phyloP scores from a whole-genome alignment of 2,329 filamentous ascomycete species.

The Colletotrichum cordylinicola region DNA sequence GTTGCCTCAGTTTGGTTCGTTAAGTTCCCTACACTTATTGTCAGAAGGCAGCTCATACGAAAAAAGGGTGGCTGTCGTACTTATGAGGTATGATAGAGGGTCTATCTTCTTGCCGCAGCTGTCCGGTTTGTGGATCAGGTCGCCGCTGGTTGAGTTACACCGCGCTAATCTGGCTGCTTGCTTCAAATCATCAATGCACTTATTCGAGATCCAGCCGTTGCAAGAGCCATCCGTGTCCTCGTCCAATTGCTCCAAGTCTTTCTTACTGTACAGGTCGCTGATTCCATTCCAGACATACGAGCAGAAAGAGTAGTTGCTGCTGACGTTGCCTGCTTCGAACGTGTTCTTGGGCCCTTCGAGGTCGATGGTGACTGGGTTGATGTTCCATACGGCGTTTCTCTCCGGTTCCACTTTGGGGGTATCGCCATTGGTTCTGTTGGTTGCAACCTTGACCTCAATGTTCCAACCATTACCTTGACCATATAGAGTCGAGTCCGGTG shows the following conservation, averaged over 20 bases:
- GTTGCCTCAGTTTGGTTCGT: background rate
- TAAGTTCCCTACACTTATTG: background rate
- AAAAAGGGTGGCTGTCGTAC: background rate
- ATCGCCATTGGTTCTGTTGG: background rate
- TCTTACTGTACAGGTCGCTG: background rate
- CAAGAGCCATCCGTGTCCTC: background rate
- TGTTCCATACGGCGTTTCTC: background rate
- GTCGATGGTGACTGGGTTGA: background rate
- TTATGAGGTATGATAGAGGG: background rate
- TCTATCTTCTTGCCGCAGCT: background rate
- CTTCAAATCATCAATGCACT: background rate
- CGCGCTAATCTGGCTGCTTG: background rate
- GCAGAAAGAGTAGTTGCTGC: background rate
- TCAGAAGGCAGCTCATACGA: background rate
- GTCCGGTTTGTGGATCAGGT: background rate
- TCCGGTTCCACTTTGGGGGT: background rate
- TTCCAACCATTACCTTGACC: background rate
- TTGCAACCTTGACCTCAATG: background rate
- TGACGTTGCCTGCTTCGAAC: background rate
- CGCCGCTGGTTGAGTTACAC: background rate
- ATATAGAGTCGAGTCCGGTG: background rate
- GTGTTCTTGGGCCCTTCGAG: background rate
- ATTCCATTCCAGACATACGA: background rate
- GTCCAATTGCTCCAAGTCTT: background rate
- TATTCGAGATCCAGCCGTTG: background rate